Evolutionary conservation across 495 filamentous ascomycete species (phyloP), one percentile per base, ranked within the genome.

Genomic region (Cenococcum geophilum): DNA sequence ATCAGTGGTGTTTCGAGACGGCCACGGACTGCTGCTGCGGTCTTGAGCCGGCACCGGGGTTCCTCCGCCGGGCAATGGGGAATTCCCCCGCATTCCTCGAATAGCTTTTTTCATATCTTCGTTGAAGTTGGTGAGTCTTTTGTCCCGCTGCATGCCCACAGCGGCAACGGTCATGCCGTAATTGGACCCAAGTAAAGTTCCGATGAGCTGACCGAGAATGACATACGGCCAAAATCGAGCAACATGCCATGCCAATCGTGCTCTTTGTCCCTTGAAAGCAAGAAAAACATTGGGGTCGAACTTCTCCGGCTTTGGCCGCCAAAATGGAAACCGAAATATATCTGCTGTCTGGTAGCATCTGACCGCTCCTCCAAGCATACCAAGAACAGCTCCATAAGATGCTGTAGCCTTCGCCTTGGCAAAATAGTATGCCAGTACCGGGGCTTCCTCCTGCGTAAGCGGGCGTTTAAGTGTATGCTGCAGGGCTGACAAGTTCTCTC

Each of bases 251-350:
- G 22, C 23, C 14, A 11, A 1, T 37, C 48, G 22, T 36, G 63
- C 63, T 37, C 27, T 20, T 10, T 27, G 16, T 0, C 64, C 64
- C 20, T 51, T 58, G 16, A 66, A 22, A 1, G 16, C 18, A 25
- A n/a, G 16, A 27, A 64, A 58, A 21, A 52, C 21, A 16, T 63
- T 32, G 1, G 51, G 43, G 22, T 64, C 59, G 53, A 64, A 64
- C 32, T 50, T 57, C 43, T 63, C 52, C 1, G 48, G 52, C 18
- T 63, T 59, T 35, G 63, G 63, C 20, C 8, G 27, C 23, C 42
- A 64, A 25, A 64, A 58, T 14, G 61, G 63, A 54, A 65, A 66
- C 18, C 52, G 35, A 47, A 37, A 66, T 16, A 32, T 58, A 12
- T 14, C 32, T 16, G 27, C 20, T 4, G 55, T 59, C 4, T 36